Conservation (phyloP, 2,329 filamentous ascomycete species). For the Chrysoporthe cubensis region DNA sequence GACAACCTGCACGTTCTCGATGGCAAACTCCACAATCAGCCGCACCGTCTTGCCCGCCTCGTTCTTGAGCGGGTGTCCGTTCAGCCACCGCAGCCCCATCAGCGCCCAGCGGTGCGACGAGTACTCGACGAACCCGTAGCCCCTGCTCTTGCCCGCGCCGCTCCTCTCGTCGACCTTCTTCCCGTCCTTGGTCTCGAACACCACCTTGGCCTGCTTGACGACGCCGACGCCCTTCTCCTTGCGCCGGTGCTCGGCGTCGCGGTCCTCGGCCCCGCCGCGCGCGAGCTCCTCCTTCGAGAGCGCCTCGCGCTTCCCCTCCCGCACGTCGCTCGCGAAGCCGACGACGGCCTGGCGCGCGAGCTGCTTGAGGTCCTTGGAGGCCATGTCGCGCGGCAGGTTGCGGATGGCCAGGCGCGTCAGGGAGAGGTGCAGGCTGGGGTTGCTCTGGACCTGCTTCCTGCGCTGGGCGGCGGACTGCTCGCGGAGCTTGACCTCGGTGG, state of each 20-base stretch:
- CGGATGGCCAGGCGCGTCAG: conserved; percentile 88
- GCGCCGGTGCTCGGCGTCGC: conserved; percentile 76
- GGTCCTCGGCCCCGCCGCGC: conserved; percentile 79
- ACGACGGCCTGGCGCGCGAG: conserved; percentile 91
- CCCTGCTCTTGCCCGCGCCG: conserved; percentile 81
- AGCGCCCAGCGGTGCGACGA: conserved; percentile 90
- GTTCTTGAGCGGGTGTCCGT: conserved; percentile 69
- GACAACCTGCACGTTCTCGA: conserved; percentile 98
- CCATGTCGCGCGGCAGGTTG: conserved; percentile 84
- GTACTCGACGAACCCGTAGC: conserved; percentile 98
- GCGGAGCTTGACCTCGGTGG: conserved; percentile 82
- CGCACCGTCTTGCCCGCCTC: conserved; percentile 79
- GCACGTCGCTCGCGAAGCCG: conserved; percentile 90
- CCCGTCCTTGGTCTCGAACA: conserved; percentile 87
- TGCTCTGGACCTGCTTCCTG: conserved; percentile 86
- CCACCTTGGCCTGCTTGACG: conserved; percentile 90
- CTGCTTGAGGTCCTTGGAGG: conserved; percentile 86
- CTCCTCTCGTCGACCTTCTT: conserved; percentile 78
- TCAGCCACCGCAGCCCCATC: conserved; percentile 93
- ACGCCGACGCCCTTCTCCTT: conserved; percentile 84
- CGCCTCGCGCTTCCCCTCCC: conserved; percentile 72
- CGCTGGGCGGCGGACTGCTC: conserved; percentile 86
- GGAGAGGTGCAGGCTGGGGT: conserved; percentile 86
- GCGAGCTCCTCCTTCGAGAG: conserved; percentile 88
- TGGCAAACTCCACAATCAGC: conserved; percentile 94